phyloP scores from a whole-genome alignment of 495 filamentous ascomycete species.

The Wilcoxina mikolae region DNA sequence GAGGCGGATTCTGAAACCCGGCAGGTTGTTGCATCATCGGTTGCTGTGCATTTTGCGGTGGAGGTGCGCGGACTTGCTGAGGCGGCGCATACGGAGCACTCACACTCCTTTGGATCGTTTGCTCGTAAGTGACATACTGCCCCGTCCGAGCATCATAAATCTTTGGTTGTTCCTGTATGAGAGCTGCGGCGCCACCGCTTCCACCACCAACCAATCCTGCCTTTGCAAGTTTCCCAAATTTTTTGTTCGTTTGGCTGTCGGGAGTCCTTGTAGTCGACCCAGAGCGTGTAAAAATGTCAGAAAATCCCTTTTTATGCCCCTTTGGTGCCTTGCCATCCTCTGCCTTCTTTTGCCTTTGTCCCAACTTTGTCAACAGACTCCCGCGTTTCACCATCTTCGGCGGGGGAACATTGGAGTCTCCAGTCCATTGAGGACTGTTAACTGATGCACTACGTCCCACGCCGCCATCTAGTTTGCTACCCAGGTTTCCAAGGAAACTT shows the following conservation, averaged over 20 bases:
- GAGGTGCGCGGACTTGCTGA: neutral
- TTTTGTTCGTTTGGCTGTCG: neutral
- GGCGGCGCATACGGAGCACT: neutral
- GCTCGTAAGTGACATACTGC: neutral
- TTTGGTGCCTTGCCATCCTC: neutral
- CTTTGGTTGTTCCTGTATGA: conserved; percentile 4
- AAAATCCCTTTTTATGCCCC: conserved; percentile 8
- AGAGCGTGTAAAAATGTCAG: conserved; percentile 3
- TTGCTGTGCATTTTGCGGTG: neutral
- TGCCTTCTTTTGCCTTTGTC: neutral
- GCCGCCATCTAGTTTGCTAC: neutral
- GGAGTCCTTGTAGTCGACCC: neutral
- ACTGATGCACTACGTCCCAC: neutral
- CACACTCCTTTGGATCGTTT: neutral
- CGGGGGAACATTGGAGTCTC: neutral
- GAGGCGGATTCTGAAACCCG: neutral
- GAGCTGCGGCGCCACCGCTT: neutral
- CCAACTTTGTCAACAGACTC: neutral
- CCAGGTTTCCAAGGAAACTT: neutral
- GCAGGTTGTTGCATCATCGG: neutral
- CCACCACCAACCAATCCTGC: conserved; percentile 1
- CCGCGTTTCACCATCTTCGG: conserved; percentile 1
- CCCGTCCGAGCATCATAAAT: conserved; percentile 8
- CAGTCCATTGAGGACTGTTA: neutral
- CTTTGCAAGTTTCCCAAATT: neutral